Base-by-base conservation (phyloP, 2,329 filamentous ascomycete species). In the Colletotrichum zoysiae region DNA sequence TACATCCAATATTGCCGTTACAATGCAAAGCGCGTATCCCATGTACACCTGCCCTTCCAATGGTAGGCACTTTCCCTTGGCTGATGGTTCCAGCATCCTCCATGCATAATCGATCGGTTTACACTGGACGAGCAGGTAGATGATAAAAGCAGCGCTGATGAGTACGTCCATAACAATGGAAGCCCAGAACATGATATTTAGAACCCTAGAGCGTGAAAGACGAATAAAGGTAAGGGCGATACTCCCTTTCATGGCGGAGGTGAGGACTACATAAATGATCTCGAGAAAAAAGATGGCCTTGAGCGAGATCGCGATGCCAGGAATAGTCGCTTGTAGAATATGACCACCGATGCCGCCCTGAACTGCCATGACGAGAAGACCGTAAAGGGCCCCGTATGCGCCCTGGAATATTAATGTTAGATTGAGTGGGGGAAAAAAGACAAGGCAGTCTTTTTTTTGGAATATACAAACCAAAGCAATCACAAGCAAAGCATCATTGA, bases 161-260 rank as follows among this genome's bases (percentile, higher is more conserved):
- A 38, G 26, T 0, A 70, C 23, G 23, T 70, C 68, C 57, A 70
- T 3, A 1, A n/a, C 68, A 46, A 70, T 70, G 23, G 68, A 70
- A 18, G 42, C 65, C 68, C 68, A 70, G 26, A 70, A 62, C 1
- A 70, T 50, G 8, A 9, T 6, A 8, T 23, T 70, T 5, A 70
- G 64, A 16, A 62, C 16, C 57, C 23, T 70, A 0, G 68, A 70
- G 33, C 64, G 68, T 20, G 68, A 70, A 3, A 70, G 56, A n/a
- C 33, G 68, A 44, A 70, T 70, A 18, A 70, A 70, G 1, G 68
- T 70, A 9, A 70, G 48, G 3, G 68, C 68, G n/a, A 70, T 70
- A 18, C 68, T 70, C 8, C 64, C 68, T 53, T 70, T 70, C 68
- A 70, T 70, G 23, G 68, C 68, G 1, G 68, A 70, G 20, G 68